Percentiles rank a stretch among this genome's conserved stretches.
Conservation (phyloP, 2,329 filamentous ascomycete species). For the Trichoderma koningii region DNA sequence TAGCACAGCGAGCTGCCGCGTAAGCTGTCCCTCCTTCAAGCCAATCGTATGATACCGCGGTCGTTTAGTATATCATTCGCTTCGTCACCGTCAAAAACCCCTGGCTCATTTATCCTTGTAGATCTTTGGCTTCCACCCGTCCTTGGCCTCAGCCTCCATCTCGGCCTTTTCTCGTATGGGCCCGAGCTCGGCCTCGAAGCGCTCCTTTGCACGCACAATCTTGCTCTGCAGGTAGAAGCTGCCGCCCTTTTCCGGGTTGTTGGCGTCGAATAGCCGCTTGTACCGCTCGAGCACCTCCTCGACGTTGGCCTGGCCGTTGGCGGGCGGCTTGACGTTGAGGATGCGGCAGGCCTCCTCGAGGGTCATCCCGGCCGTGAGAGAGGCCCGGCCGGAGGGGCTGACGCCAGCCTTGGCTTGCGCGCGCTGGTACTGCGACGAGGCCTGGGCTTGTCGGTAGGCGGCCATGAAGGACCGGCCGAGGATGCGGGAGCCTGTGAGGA, state of each 20-base stretch:
- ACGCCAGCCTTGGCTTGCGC: conserved; percentile 66
- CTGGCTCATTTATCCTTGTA: conserved; percentile 71
- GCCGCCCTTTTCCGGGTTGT: conserved; percentile 92
- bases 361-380: conserved; percentile 71
- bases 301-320: conserved; percentile 71
- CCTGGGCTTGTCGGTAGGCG: conserved; percentile 93
- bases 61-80: conserved; percentile 10
- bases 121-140: conserved; percentile 92
- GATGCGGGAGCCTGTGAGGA: conserved; percentile 86
- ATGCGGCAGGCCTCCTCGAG: conserved; percentile 97
- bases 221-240: conserved; percentile 99
- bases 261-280: conserved; percentile 91
- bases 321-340: conserved; percentile 87
- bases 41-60: conserved; percentile 14
- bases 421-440: conserved; percentile 78
- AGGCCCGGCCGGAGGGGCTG: conserved; percentile 55
- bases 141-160: conserved; percentile 74
- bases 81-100: not conserved
- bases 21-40: conserved; percentile 1
- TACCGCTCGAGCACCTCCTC: conserved; percentile 82
- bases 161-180: conserved; percentile 70
- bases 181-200: conserved; percentile 84
- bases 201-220: conserved; percentile 84
- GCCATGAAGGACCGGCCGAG: conserved; percentile 90
- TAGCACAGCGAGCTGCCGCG: conserved; percentile 4